Evolutionary conservation across 225 moss, liverwort and hornwort species (phyloP), one percentile per base, ranked within the genome.

Genomic region (Ulota crispa): DNA sequence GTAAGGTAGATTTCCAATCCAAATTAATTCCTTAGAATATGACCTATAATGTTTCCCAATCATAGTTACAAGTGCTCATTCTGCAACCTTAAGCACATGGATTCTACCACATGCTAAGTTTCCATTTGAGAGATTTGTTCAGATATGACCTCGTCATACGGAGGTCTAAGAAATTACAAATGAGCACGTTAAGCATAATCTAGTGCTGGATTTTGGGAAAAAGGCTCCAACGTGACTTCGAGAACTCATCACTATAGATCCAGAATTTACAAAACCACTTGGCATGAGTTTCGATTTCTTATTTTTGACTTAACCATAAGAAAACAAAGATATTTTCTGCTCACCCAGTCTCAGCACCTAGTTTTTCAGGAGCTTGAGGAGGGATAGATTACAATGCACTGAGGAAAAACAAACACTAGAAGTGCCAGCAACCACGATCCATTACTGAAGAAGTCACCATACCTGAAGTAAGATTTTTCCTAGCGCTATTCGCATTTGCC

Each of bases 381-480:
- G 19, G 9, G 8, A 63, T 63, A 31, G 0, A 23, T 3, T 57
- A 9, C 10, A 57, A 30, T 30, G 63, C 0, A 63, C 7, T 32
- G 5, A 42, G 26, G 39, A 26, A 75, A 24, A 34, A 30, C 18
- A 57, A 55, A 6, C 8, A 9, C 15, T 5, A 32, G 20, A 16
- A 14, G 34, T 7, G 21, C 13, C 34, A 28, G 41, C 50, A 64
- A 31, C 32, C 64, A 32, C n/a, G 11, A 15, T 2, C 42, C 1
- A 42, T 42, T 12, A 30, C 64, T 53, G 37, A 50, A 63, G 43
- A 24, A 12, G n/a, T 21, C 67, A 32, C 19, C 47, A 11, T 54
- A 88, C 86, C 82, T 86, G 86, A 27, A 90, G 90, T 21, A 90
- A 50, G 55, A 90, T 88, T 37, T 90, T 90, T 20, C 88, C 90